Base-by-base conservation (phyloP, 2,329 filamentous ascomycete species). In the Colletotrichum sp. region DNA sequence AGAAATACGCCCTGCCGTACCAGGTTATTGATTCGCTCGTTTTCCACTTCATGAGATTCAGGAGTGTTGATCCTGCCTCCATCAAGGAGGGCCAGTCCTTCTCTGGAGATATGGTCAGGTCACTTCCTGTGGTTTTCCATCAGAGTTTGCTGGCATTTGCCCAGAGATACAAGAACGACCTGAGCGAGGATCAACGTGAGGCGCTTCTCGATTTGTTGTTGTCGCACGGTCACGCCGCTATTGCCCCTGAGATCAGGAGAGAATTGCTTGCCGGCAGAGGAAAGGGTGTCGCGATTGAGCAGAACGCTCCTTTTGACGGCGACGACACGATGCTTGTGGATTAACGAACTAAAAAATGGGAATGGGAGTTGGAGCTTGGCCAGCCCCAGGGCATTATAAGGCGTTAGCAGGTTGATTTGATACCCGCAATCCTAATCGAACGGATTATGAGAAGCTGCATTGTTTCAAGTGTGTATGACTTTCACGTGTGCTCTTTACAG, bases 1-100 rank as follows among this genome's bases (percentile, higher is more conserved):
- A 99, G 90, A 98, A 98, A 83, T 99, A 99, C 80, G 97, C 97
- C 0, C 89, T 99, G 13, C 97, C 96, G 0, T 98, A 95, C 87
- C 96, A 98, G 85, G 96, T 98, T 70, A 93, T 99, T 66, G 97
- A 99, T 81, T 94, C 96, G 3, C 88, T 99, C 3, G 97, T 99
- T 12, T 99, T 99, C 87, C 96, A 99, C 85, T 99, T 99, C 85
- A 85, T 99, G 77, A 94, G 97, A 18, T 98, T 98, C 88, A 91
- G 95, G 39, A 94, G 91, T 69, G 90, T 92, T 30, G 93, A 95
- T 77, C 90, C 92, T 4, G 88, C 89, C 4, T 87, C 88, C 13
- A 88, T 90, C 21, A 87, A 88, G 68, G 87, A 87, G 36, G 85
- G 83, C 6, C 88, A 90, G 36, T 84, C 88, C 12, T 86, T 83